Evolutionary conservation across 2,329 filamentous ascomycete genomes (phyloP).

Genomic region (Scytalidium sp.): DNA sequence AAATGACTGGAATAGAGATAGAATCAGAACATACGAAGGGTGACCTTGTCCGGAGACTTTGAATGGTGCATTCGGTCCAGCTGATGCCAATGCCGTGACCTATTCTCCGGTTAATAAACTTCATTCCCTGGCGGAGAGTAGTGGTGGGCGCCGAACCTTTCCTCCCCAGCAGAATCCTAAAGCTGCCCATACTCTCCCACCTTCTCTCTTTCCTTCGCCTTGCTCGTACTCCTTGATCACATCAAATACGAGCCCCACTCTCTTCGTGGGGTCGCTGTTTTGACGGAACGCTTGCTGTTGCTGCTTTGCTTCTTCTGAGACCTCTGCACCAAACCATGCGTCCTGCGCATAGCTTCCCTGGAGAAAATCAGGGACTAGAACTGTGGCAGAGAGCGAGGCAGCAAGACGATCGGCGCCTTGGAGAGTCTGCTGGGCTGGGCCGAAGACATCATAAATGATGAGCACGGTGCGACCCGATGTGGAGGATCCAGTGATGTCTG

Average conservation of each 20-base stretch:
- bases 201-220: neutral
- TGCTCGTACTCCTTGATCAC: neutral
- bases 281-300: neutral
- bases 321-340: constrained; percentile 34
- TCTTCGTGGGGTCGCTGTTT: neutral
- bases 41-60: constrained; percentile 23
- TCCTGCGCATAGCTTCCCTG: constrained; percentile 50
- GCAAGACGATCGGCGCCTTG: constrained; percentile 67
- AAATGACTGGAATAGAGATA: neutral
- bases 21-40: constrained; percentile 12
- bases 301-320: neutral
- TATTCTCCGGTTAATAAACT: constrained; percentile 2
- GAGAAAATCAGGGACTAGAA: constrained; percentile 92
- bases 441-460: constrained; percentile 61
- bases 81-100: constrained; percentile 16
- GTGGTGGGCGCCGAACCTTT: constrained; percentile 15
- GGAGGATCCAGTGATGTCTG: constrained; percentile 41
- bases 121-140: neutral
- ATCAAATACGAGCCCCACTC: neutral
- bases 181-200: constrained; percentile 13
- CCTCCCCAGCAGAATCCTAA: constrained; percentile 26
- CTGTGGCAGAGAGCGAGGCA: constrained; percentile 49
- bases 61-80: constrained; percentile 13
- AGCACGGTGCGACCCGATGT: constrained; percentile 54
- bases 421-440: constrained; percentile 65